A percentile compares a stretch with the other conserved stretches of the same genome.
These are phyloP conservation scores for Rhynchosporium agropyri DNA, from an alignment of 2,329 filamentous ascomycete species.

Conservation along the genomic window DNA sequence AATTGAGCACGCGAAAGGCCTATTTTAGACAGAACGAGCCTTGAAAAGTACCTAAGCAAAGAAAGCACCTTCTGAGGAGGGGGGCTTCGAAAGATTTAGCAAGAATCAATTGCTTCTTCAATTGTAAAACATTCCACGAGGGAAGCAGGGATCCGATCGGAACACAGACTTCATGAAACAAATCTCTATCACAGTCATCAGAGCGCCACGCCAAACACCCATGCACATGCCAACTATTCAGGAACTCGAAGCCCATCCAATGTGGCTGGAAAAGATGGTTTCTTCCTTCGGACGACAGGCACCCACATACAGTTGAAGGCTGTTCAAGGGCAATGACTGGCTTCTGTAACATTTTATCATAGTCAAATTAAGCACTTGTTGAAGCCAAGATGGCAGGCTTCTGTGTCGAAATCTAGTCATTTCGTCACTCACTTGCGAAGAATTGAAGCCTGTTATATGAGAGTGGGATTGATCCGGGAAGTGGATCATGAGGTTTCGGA, in stretches of 20 bases:
- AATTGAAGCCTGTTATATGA: not conserved
- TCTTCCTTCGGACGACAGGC: not conserved
- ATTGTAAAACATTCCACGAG: too few relatives aligned
- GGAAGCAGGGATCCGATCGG: too few relatives aligned
- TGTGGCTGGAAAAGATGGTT: not conserved
- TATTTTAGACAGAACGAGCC: not conserved
- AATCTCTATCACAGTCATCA: not conserved
- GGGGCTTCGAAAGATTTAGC: not conserved
- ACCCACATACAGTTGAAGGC: not conserved
- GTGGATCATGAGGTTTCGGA: not conserved
- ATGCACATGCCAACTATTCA: too few relatives aligned
- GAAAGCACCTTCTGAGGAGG: not conserved
- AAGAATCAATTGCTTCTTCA: too few relatives aligned
- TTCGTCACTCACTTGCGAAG: not conserved
- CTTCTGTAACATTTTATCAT: not conserved
- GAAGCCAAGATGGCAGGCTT: not conserved
- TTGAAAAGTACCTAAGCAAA: not conserved
- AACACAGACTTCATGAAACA: too few relatives aligned
- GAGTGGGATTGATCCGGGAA: not conserved
- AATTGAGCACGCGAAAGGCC: constrained; percentile 5
- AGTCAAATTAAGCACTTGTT: not conserved
- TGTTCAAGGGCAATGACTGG: not conserved
- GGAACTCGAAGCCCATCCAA: not conserved
- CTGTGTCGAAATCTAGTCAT: not conserved
- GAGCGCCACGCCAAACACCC: not conserved